Evolutionary conservation across 2,329 filamentous ascomycete species (phyloP).

Genomic region (Exophiala aquamarina): DNA sequence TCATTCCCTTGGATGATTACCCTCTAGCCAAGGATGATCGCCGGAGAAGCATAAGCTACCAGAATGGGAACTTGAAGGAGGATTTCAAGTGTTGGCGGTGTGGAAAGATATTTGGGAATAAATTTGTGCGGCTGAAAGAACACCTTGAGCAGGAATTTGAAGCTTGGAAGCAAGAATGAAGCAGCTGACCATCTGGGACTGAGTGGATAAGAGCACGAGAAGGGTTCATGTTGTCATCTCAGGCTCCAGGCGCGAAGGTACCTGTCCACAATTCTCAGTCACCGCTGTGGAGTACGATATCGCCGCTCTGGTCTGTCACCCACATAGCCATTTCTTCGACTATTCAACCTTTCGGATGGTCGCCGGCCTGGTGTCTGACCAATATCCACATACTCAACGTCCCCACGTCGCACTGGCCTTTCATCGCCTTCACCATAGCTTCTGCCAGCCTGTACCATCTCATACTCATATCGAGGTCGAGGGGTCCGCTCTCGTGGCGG

Average conservation of each 20-base stretch:
- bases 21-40: constrained; percentile 68
- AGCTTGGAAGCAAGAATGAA: constrained; percentile 67
- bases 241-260: no score
- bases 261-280: no score
- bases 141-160: constrained; percentile 76
- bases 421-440: constrained; percentile 20
- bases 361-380: no score
- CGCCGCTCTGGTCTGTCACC: background rate
- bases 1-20: constrained; percentile 76
- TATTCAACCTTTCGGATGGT: no score
- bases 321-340: no score
- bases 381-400: constrained; percentile 8
- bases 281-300: constrained; percentile 3
- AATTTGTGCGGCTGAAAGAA: constrained; percentile 70
- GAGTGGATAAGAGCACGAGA: no score
- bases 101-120: constrained; percentile 68
- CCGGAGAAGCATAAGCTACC: constrained; percentile 54
- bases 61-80: constrained; percentile 58
- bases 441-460: constrained; percentile 21
- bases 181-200: no score
- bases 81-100: constrained; percentile 86
- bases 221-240: no score
- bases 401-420: background rate
- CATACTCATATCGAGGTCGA: constrained; percentile 18
- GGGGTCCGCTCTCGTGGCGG: constrained; percentile 11